phyloP scores from a whole-genome alignment of 1,139 yeast species.

The Geotrichum citri-aurantii region DNA sequence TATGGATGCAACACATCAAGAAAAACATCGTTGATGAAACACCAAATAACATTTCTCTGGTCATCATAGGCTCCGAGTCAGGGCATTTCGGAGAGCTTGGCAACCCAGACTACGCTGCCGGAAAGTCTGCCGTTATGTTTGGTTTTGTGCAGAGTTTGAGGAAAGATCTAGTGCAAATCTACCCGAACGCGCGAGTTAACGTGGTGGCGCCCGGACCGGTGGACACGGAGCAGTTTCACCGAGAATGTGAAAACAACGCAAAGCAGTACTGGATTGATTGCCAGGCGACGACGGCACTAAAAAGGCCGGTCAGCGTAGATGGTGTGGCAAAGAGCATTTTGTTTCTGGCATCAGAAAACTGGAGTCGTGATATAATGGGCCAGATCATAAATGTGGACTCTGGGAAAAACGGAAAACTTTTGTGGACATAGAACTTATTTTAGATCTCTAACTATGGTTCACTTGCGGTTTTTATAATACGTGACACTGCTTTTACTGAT shows the following conservation, averaged over 20 bases:
- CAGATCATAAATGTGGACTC: conserved; percentile 18
- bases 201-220: conserved; percentile 21
- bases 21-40: neutral
- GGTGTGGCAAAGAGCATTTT: conserved; percentile 18
- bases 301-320: conserved; percentile 14
- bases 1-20: conserved; percentile 13
- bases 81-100: conserved; percentile 19
- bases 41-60: conserved; percentile 12
- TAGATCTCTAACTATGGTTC: neutral
- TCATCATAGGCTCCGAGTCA: conserved; percentile 19
- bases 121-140: conserved; percentile 17
- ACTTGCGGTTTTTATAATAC: neutral
- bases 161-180: conserved; percentile 16
- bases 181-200: conserved; percentile 17
- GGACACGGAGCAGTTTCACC: conserved; percentile 15
- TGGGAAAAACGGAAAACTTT: conserved; percentile 18
- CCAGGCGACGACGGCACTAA: conserved; percentile 18
- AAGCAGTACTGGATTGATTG: conserved; percentile 18
- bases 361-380: conserved; percentile 19
- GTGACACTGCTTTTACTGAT: neutral
- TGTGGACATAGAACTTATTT: conserved; percentile 11
- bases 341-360: conserved; percentile 18
- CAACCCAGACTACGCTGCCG: conserved; percentile 19
- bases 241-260: conserved; percentile 12
- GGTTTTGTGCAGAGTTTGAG: conserved; percentile 17